Conservation (phyloP, 139 green algal species). For the Haematococcus sp. region DNA sequence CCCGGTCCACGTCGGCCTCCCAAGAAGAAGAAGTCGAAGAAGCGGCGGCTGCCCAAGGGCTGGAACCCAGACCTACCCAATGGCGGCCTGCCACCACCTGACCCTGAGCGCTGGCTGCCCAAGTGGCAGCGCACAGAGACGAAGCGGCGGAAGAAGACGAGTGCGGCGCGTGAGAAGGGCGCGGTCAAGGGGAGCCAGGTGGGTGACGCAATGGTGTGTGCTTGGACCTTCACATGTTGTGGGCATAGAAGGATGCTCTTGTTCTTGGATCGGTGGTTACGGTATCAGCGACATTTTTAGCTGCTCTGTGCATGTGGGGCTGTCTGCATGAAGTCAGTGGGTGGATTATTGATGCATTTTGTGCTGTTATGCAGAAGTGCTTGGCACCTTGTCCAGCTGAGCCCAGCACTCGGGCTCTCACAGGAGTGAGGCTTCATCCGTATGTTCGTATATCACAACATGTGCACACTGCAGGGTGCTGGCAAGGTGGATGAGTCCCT, state of each 20-base stretch:
- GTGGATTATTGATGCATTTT: no score
- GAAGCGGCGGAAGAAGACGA: slow-evolving; percentile 58
- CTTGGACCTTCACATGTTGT: neutral
- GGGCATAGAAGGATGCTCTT: neutral
- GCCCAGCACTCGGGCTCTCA: no score
- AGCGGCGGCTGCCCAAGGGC: slow-evolving; percentile 72
- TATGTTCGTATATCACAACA: no score
- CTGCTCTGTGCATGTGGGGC: no score
- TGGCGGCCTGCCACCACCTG: slow-evolving; percentile 65
- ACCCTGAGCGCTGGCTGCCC: slow-evolving; percentile 95
- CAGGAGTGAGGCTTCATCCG: no score
- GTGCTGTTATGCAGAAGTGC: no score
- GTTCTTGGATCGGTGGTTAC: neutral
- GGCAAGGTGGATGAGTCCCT: slow-evolving; percentile 68
- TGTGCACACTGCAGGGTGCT: slow-evolving; percentile 64
- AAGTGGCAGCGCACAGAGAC: slow-evolving; percentile 87
- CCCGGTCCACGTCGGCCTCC: neutral
- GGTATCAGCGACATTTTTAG: slow-evolving; percentile 17
- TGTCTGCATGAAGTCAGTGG: no score
- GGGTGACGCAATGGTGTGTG: neutral
- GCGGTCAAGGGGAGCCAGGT: slow-evolving; percentile 78
- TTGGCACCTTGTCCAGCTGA: no score
- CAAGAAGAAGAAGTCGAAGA: slow-evolving; percentile 55
- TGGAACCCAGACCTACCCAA: slow-evolving; percentile 84
- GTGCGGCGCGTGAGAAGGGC: slow-evolving; percentile 30